phyloP scores from a whole-genome alignment of 2,329 filamentous ascomycete species.

The Alternaria arborescens region DNA sequence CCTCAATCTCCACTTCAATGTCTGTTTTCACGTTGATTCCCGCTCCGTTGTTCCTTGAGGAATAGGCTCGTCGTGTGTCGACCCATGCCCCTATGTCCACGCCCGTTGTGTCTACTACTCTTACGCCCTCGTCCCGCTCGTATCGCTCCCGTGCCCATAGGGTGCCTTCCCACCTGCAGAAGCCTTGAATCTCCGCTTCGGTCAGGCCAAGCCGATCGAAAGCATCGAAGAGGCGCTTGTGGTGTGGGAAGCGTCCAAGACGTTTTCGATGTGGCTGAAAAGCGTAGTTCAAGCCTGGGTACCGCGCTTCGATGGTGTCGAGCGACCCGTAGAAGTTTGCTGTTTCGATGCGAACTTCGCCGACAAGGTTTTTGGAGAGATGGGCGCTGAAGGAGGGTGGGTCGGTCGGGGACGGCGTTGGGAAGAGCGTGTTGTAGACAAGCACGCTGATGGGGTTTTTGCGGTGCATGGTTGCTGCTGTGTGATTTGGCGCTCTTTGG shows the following conservation, averaged over 20 bases:
- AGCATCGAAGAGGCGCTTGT: slow-evolving; percentile 77
- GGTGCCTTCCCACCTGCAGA: slow-evolving; percentile 85
- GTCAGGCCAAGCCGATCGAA: slow-evolving; percentile 77
- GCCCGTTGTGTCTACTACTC: slow-evolving; percentile 74
- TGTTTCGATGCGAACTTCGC: slow-evolving; percentile 81
- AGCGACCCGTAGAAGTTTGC: slow-evolving; percentile 81
- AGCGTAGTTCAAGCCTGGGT: slow-evolving; percentile 82
- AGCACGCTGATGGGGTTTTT: slow-evolving; percentile 73
- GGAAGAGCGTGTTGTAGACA: slow-evolving; percentile 78
- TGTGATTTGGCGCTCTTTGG: neutral
- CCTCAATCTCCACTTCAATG: slow-evolving; percentile 53
- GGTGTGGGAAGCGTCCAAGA: slow-evolving; percentile 79
- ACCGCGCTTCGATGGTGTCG: slow-evolving; percentile 81
- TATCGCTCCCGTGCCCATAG: slow-evolving; percentile 84
- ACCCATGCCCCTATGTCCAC: slow-evolving; percentile 73
- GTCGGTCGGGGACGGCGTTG: slow-evolving; percentile 71
- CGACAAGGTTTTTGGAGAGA: slow-evolving; percentile 74
- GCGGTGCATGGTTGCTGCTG: slow-evolving; percentile 69
- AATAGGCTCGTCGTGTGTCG: slow-evolving; percentile 37
- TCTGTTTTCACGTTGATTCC: slow-evolving; percentile 55
- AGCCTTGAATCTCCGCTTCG: slow-evolving; percentile 70
- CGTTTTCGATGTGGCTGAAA: slow-evolving; percentile 77
- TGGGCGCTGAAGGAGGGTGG: slow-evolving; percentile 76
- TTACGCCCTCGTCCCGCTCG: slow-evolving; percentile 75
- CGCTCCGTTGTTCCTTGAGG: slow-evolving; percentile 3